Evolutionary conservation across 176 grass and related monocot genomes (phyloP).

Genomic region (Rhipidocladum racemiflorum): DNA sequence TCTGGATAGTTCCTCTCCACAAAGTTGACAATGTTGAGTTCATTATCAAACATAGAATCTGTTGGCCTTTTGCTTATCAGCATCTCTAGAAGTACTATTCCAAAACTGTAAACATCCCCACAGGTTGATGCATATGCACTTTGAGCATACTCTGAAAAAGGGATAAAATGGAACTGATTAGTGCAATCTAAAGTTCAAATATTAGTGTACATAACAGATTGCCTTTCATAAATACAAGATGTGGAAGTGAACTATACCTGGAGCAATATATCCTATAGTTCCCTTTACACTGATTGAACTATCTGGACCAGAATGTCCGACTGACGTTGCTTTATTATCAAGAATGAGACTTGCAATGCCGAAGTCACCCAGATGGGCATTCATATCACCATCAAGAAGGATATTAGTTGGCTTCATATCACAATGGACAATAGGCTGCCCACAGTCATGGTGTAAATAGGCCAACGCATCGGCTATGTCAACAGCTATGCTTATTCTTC

Average conservation of each 20-base stretch:
- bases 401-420: slow-evolving; percentile 43
- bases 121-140: background rate
- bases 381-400: slow-evolving; percentile 43
- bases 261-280: slow-evolving; percentile 50
- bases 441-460: slow-evolving; percentile 44
- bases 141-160: background rate
- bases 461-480: slow-evolving; percentile 33
- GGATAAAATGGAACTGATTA: background rate
- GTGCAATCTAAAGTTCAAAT: background rate
- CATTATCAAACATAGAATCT: background rate
- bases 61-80: background rate
- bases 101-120: background rate
- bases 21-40: background rate
- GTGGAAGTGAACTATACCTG: background rate
- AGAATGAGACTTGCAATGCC: slow-evolving; percentile 32
- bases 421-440: slow-evolving; percentile 32
- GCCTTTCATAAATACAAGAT: background rate
- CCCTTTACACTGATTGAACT: slow-evolving; percentile 26
- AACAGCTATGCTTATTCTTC: slow-evolving; percentile 27
- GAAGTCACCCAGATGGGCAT: slow-evolving; percentile 46
- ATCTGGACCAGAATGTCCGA: background rate
- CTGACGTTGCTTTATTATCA: background rate
- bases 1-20: background rate
- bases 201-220: background rate
- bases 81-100: background rate